phyloP scores from a whole-genome alignment of 257 asterid genomes.

The Ilex aquifolium region DNA sequence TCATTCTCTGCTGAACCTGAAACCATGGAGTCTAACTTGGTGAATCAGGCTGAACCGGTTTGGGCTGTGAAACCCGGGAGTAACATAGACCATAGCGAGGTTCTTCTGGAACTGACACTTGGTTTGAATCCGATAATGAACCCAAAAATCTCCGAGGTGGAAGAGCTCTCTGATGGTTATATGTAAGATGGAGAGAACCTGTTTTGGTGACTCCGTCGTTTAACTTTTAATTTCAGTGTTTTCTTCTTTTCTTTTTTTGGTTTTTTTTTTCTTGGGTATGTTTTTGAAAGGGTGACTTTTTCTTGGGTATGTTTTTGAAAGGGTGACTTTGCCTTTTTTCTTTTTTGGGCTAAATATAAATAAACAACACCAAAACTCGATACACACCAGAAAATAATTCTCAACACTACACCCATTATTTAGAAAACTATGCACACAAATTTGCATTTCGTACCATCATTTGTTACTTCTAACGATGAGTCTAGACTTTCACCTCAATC shows the following conservation, averaged over 20 bases:
- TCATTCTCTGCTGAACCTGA: constrained; percentile 29
- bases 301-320: neutral
- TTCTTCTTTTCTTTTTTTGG: neutral
- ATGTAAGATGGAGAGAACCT: constrained; percentile 14
- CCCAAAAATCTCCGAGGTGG: constrained; percentile 12
- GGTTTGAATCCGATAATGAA: constrained; percentile 28
- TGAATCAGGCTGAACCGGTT: constrained; percentile 24
- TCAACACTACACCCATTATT: too few species aligned
- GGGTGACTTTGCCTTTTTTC: too few species aligned
- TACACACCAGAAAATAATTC: too few species aligned
- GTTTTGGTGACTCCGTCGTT: constrained; percentile 19
- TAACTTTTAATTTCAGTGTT: constrained; percentile 4
- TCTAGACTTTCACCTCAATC: too few species aligned
- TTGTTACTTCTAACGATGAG: too few species aligned
- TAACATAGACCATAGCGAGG: constrained; percentile 25
- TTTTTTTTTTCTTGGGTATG: neutral
- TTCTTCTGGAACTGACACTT: constrained; percentile 60
- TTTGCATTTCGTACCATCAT: too few species aligned
- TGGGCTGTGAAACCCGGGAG: neutral
- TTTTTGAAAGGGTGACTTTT: too few species aligned
- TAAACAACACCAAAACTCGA: too few species aligned
- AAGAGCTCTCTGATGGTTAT: constrained; percentile 31
- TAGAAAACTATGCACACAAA: too few species aligned
- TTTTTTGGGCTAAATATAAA: too few species aligned
- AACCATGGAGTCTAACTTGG: constrained; percentile 25